A percentile compares a stretch with the other conserved stretches of the same genome.
phyloP scores from a whole-genome alignment of 176 grass and related monocot genomes.

The Urochloa ruziziensis region DNA sequence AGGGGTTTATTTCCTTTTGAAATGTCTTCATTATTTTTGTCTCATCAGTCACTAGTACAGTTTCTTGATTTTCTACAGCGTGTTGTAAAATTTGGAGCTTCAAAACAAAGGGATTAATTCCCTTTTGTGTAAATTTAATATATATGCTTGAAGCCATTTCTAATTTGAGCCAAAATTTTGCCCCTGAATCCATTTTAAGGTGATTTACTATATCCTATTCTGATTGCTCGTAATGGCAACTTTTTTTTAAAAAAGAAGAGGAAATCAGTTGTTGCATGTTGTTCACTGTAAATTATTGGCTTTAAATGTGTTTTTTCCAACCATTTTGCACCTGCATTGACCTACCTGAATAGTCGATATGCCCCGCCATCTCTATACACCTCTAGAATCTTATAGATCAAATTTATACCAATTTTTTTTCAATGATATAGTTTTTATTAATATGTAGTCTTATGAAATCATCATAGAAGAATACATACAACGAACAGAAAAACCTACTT shows the following conservation, averaged over 20 bases:
- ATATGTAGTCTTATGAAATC: background rate
- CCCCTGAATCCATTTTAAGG: background rate
- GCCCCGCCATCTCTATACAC: background rate
- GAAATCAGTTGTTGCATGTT: background rate
- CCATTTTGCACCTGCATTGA: background rate
- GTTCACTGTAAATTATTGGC: background rate
- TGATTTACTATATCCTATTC: background rate
- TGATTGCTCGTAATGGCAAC: background rate
- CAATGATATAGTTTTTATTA: background rate
- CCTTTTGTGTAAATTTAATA: background rate
- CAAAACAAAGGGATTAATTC: no score
- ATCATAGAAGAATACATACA: background rate
- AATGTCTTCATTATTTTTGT: background rate
- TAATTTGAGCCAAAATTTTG: background rate
- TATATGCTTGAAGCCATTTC: background rate
- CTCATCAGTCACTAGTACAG: background rate
- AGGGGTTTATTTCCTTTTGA: no score
- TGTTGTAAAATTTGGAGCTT: background rate
- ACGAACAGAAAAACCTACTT: background rate
- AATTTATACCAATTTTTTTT: background rate
- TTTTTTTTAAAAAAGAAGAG: background rate
- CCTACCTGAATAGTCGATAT: background rate
- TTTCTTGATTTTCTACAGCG: background rate
- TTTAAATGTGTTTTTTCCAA: background rate
- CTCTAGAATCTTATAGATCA: background rate